Evolutionary conservation across 345 rosid genomes (phyloP), one percentile per base, ranked within the genome.

Genomic region (Syzygium oleosum): DNA sequence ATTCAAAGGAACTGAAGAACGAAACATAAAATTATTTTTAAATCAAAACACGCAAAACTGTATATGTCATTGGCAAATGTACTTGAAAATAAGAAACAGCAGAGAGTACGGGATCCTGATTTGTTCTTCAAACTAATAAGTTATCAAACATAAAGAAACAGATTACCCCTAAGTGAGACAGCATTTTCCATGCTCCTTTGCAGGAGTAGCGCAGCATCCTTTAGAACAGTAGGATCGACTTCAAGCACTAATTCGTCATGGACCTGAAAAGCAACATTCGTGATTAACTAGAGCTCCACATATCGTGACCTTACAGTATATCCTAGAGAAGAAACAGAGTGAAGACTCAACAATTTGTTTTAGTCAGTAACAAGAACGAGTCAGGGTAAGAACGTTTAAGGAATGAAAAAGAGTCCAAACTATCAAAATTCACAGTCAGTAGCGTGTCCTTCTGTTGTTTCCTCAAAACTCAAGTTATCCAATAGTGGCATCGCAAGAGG

Each of bases 221-320:
- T 94, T 85, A 93, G 87, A 93, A 93, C 93, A 49, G 86, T 87
- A 10, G 96, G 95, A 89, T 98, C 98, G 53, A 93, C 96, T 94
- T 96, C 99, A 88, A 98, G 90, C 13, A 98, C 95, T 88, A 98
- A 92, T 90, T 98, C 98, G 90, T 98, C 99, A 92, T 98, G 98
- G 68, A 98, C 97, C 99, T 96, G 87, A 31, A 85, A 52, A 87
- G 52, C 52, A 87, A 73, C 34, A 49, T 53, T 59, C 84, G 34
- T 51, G 53, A 31, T 2, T 87, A 34, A 80, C 41, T 38, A 87
- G 27, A 52, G 15, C 6, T 23, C n/a, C 12, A 56, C 34, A 34
- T 38, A 43, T 43, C 58, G 22, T 58, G 68, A 85, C 25, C 12
- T 49, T 7, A 7, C 29, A 49, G 49, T 14, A 34, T 19, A 51